Conservation (phyloP, 495 filamentous ascomycete genomes). For the Penicillium angulare region DNA sequence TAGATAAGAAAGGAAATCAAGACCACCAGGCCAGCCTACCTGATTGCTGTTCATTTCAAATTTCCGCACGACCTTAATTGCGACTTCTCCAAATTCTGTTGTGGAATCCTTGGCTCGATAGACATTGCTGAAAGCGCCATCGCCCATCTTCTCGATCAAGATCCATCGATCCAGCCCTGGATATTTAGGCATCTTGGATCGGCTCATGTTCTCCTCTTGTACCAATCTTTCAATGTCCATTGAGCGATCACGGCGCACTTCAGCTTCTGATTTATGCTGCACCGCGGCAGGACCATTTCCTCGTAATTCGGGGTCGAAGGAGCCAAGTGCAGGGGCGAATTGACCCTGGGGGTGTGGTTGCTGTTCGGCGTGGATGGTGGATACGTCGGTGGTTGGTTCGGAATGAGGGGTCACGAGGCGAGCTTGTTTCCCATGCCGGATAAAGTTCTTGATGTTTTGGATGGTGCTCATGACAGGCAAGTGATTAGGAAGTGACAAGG, state of each 20-base stretch:
- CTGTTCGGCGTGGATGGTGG: slow-evolving; percentile 64
- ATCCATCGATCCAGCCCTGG: slow-evolving; percentile 90
- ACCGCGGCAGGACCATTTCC: slow-evolving; percentile 60
- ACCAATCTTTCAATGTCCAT: slow-evolving; percentile 76
- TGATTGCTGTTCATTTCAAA: slow-evolving; percentile 98
- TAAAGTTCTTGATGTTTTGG: slow-evolving; percentile 94
- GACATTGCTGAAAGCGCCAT: slow-evolving; percentile 98
- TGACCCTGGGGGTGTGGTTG: slow-evolving; percentile 51
- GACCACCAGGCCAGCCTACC: slow-evolving; percentile 55
- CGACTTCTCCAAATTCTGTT: slow-evolving; percentile 73
- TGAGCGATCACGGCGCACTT: slow-evolving; percentile 44
- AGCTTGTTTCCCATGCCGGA: slow-evolving; percentile 97
- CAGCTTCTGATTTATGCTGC: slow-evolving; percentile 52
- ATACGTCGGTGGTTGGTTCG: slow-evolving; percentile 67
- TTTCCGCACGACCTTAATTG: slow-evolving; percentile 98
- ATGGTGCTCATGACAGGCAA: slow-evolving; percentile 67
- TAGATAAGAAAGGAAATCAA: slow-evolving; percentile 19
- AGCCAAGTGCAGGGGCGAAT: slow-evolving; percentile 54
- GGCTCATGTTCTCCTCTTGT: slow-evolving; percentile 82
- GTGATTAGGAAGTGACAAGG: no score
- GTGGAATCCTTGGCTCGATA: slow-evolving; percentile 79
- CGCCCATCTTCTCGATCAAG: slow-evolving; percentile 95
- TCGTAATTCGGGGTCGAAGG: slow-evolving; percentile 46
- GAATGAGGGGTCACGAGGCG: slow-evolving; percentile 62
- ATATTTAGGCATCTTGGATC: slow-evolving; percentile 84